Evolutionary conservation across 148 eudicot genomes (phyloP).

Genomic region (Bassia scoparia): DNA sequence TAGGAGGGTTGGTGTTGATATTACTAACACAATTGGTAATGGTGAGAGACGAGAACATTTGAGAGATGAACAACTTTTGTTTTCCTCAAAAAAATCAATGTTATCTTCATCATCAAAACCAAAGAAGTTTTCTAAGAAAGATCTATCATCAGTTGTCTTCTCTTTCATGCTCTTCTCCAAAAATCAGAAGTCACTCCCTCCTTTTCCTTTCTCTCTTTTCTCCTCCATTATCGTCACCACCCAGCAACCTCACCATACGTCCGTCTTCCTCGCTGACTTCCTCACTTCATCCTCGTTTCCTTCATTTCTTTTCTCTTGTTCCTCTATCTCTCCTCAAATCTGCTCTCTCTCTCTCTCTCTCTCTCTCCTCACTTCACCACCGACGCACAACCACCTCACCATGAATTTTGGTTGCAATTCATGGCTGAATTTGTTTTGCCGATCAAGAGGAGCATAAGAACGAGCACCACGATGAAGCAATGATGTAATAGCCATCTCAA

Average conservation of each 20-base stretch:
- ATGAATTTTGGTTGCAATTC: no score
- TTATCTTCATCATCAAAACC: slow-evolving; percentile 28
- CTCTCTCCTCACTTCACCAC: no score
- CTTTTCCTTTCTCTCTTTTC: no score
- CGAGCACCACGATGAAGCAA: slow-evolving; percentile 45
- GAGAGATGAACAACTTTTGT: slow-evolving; percentile 39
- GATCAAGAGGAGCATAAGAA: slow-evolving; percentile 49
- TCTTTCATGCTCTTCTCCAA: background rate
- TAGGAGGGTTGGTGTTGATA: slow-evolving; percentile 60
- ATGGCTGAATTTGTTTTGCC: no score
- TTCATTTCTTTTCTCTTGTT: no score
- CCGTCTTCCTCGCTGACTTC: no score
- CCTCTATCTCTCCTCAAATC: no score
- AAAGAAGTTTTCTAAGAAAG: slow-evolving; percentile 32
- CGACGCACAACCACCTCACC: no score
- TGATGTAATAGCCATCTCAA: slow-evolving; percentile 56
- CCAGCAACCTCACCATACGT: no score
- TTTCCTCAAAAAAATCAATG: slow-evolving; percentile 11
- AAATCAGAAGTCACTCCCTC: background rate
- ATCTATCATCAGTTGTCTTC: background rate
- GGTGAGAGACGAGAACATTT: slow-evolving; percentile 28
- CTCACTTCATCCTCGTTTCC: no score
- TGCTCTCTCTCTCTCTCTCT: no score
- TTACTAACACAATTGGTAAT: slow-evolving; percentile 48
- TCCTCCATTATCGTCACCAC: no score